These are phyloP conservation scores for Teratosphaeria destructans DNA, from an alignment of 2,329 filamentous ascomycete genomes.

Conservation along the genomic window DNA sequence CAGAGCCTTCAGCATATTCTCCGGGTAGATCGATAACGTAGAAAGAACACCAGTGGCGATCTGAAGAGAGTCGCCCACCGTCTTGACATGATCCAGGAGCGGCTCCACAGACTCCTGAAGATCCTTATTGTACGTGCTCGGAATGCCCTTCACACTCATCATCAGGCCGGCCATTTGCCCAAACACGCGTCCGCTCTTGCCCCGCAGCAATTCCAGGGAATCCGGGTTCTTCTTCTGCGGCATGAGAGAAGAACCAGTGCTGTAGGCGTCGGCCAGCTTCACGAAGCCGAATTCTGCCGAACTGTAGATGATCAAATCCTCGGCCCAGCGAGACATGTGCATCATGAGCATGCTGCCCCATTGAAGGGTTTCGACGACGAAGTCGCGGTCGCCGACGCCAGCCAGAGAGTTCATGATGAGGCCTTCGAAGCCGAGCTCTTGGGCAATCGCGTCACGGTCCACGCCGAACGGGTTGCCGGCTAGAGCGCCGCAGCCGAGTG, in stretches of 20 bases:
- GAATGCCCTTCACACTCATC: conserved; percentile 65
- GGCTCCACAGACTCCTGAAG: conserved; percentile 80
- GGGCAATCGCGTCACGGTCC: conserved; percentile 66
- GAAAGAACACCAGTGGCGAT: conserved; percentile 74
- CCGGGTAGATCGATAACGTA: conserved; percentile 58
- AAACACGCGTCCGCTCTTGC: conserved; percentile 66
- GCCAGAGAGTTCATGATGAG: conserved; percentile 69
- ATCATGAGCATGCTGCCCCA: conserved; percentile 71
- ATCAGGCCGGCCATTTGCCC: conserved; percentile 74
- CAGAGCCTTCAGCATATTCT: conserved; percentile 69
- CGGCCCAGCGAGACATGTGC: conserved; percentile 69
- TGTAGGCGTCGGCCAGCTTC: conserved; percentile 66
- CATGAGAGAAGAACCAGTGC: conserved; percentile 67
- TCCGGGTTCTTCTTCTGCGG: conserved; percentile 79
- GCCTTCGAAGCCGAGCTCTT: conserved; percentile 70
- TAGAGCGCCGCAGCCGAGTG: conserved; percentile 65
- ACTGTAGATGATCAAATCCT: conserved; percentile 79
- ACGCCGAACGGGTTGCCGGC: conserved; percentile 76
- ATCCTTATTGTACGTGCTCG: conserved; percentile 83
- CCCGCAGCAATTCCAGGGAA: conserved; percentile 63
- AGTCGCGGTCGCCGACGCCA: conserved; percentile 68
- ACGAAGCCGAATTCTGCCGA: conserved; percentile 69
- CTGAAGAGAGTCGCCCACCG: conserved; percentile 66
- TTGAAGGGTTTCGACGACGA: conserved; percentile 70
- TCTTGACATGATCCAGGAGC: conserved; percentile 77